These are phyloP conservation scores for Nicotiana sylvestris DNA, from an alignment of 257 asterid genomes.

Conservation along the genomic window DNA sequence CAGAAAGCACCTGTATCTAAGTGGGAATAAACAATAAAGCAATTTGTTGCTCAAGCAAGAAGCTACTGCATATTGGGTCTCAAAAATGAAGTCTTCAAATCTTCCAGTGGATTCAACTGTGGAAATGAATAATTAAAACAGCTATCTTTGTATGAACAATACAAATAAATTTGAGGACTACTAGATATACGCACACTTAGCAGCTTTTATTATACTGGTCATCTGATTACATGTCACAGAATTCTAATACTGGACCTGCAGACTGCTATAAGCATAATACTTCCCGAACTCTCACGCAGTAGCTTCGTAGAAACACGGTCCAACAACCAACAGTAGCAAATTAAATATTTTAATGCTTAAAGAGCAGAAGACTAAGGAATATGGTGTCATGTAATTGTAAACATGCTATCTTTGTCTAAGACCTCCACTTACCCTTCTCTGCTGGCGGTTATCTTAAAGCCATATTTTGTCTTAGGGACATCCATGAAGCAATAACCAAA, in stretches of 20 bases:
- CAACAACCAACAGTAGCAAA: neutral
- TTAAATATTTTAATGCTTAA: neutral
- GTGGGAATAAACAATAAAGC: neutral
- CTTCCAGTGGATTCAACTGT: neutral
- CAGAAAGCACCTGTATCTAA: neutral
- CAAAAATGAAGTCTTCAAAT: neutral
- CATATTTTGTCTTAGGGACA: neutral
- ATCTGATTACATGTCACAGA: neutral
- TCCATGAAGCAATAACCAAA: neutral
- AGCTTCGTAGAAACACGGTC: neutral
- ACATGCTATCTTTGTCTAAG: neutral
- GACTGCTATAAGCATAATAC: neutral
- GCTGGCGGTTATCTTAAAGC: neutral
- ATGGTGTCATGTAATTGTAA: neutral
- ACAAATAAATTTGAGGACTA: neutral
- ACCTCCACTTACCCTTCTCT: neutral
- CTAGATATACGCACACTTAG: neutral
- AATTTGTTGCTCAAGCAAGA: neutral
- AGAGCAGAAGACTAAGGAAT: neutral
- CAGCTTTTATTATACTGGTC: neutral
- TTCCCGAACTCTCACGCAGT: neutral
- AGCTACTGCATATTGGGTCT: neutral
- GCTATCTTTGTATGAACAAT: neutral
- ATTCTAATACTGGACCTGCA: neutral
- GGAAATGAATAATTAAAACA: neutral